Conservation (phyloP, 176 grass and related monocot genomes). For the Hyparrhenia diplandra region DNA sequence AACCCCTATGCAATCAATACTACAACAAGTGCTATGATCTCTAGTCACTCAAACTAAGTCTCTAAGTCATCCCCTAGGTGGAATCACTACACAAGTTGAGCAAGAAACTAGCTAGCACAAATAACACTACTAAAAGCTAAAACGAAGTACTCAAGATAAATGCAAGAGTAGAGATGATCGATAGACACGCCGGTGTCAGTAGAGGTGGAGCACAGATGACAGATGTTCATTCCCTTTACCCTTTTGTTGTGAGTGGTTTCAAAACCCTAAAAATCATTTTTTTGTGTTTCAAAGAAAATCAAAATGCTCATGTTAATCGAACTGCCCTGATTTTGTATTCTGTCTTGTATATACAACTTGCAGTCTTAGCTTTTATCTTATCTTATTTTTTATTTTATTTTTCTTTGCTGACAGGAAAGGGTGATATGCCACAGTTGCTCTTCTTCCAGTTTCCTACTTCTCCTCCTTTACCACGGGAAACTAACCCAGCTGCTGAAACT, state of each 20-base stretch:
- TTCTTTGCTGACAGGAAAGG: constrained; percentile 37
- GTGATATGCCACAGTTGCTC: constrained; percentile 30
- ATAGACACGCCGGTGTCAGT: too few relatives aligned
- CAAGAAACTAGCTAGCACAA: too few relatives aligned
- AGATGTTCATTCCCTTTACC: neutral
- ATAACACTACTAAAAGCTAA: too few relatives aligned
- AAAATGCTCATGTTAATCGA: neutral
- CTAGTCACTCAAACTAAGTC: too few relatives aligned
- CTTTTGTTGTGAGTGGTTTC: neutral
- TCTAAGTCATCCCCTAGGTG: too few relatives aligned
- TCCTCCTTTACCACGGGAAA: constrained; percentile 36
- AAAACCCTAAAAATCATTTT: neutral
- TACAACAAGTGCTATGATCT: too few relatives aligned
- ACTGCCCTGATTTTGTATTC: neutral
- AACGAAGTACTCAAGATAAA: too few relatives aligned
- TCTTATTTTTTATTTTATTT: constrained; percentile 16
- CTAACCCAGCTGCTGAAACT: neutral
- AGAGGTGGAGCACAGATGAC: neutral
- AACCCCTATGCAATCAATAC: too few relatives aligned
- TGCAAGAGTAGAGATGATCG: too few relatives aligned
- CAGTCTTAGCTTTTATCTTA: neutral
- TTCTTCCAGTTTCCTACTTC: constrained; percentile 66
- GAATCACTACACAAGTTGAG: too few relatives aligned
- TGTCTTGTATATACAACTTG: neutral
- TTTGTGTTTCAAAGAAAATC: neutral